phyloP scores from a whole-genome alignment of 78 protist genomes.

The Andalucia godoyi region DNA sequence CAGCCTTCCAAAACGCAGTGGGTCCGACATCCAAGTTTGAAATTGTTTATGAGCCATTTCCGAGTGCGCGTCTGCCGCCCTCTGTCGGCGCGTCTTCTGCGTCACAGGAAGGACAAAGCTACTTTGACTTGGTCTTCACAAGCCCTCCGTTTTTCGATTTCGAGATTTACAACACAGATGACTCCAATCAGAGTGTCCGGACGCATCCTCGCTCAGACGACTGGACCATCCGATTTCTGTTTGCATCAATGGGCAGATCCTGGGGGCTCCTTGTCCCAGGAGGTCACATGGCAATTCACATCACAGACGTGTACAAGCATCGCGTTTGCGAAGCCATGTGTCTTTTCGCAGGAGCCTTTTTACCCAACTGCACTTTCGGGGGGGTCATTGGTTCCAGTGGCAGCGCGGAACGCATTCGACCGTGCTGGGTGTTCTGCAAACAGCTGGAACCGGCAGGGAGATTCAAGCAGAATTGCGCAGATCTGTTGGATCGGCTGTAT shows the following conservation, averaged over 20 bases:
- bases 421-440: too few species aligned
- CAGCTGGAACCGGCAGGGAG: too few species aligned
- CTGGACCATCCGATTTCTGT: slow-evolving; percentile 6
- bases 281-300: slow-evolving; percentile 13
- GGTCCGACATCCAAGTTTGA: background rate
- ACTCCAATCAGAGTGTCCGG: background rate
- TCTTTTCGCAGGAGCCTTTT: background rate
- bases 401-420: too few species aligned
- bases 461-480: too few species aligned
- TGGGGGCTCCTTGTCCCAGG: slow-evolving; percentile 4
- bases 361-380: background rate
- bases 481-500: too few species aligned
- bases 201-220: background rate
- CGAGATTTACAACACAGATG: slow-evolving; percentile 9
- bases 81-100: background rate
- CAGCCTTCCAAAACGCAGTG: background rate
- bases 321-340: background rate
- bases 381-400: background rate
- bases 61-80: background rate
- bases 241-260: background rate
- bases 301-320: background rate
- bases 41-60: slow-evolving; percentile 7
- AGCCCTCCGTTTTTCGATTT: slow-evolving; percentile 26
- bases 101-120: too few species aligned
- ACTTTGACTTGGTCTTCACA: slow-evolving; percentile 25